Evolutionary conservation across 352 stramenopile species (phyloP), one percentile per base, ranked within the genome.

Genomic region (Ophiocytium majus): DNA sequence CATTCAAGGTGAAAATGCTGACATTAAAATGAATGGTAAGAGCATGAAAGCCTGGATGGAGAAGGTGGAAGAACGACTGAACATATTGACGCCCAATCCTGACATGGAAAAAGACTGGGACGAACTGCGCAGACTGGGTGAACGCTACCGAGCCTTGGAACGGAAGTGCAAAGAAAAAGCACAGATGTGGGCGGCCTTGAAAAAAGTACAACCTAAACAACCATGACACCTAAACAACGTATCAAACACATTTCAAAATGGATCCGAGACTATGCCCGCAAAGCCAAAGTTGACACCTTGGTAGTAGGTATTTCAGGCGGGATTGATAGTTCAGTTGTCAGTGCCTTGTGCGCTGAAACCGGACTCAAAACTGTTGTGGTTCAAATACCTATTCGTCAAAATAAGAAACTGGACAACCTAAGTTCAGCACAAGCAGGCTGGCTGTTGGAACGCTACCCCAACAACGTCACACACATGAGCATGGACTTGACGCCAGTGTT

Each of bases 271-370:
- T 71, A 71, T 71, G 28, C 57, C 28, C 23, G 28, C 23, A 71
- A 23, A 23, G 23, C 57, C 28, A 28, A 28, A 23, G 28, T 28
- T 23, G 28, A 71, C 23, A 28, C 19, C 57, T 71, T 71, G 23
- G 57, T 71, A 28, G 57, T 71, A 28, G 57, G 57, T 71, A 28
- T 71, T 71, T 71, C 57, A 28, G 57, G 57, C 57, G 57, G 57
- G 23, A 71, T 71, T 71, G 57, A 71, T 28, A 71, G 57, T 71
- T 23, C 57, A 71, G 19, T 71, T 28, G 28, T 28, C 57, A 23
- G 19, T 28, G 28, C 57, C 23, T 28, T 71, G 19, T 71, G 57
- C 57, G 57, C 57, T 71, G 19, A 23, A 28, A 71, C 57, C 19
- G 57, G 57, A 23, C 19, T 23, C 23, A 23, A 28, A 28, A 28